Base-by-base conservation (phyloP, 495 filamentous ascomycete species). In the Viridothelium virens region DNA sequence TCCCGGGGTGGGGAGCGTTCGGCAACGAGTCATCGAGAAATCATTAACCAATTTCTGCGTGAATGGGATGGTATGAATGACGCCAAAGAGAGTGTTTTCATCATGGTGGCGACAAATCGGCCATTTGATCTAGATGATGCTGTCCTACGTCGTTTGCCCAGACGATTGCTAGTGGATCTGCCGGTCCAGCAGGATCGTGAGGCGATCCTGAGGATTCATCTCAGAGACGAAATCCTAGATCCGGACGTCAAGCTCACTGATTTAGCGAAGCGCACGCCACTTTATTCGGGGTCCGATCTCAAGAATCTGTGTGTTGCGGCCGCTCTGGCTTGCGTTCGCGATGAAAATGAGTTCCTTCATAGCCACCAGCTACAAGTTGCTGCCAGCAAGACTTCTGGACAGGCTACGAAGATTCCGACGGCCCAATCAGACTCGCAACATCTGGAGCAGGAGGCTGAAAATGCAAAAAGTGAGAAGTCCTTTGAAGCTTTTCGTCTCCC, bases 41-140 rank as follows among this genome's bases (percentile, higher is more conserved):
- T 94, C 56, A 95, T 98, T 78, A 98, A 97, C 68, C 93, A 97
- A 74, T 98, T 97, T 74, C 79, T 98, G 44, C 85, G 91, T n/a
- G 94, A 97, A 75, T 98, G 94, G 94, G 94, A 97, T 70, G 94
- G 95, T 16, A 88, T 98, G 83, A 88, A 86, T 48, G 87, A 91
- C 68, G 81, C 86, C 59, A 59, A 36, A 36, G 68, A 68, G 38
- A 88, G 88, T 6, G 91, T 92, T 2, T 97, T 98, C 76, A 95
- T 98, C 74, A 97, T 98, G 95, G 91, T 97, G 0, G 94, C 94
- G n/a, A 96, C 91, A 12, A 97, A 97, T 73, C 81, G 93, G 14
- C 93, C 93, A 0, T 96, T 96, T 66, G 92, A 97, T 71, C 84
- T 98, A 1, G 94, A 98, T 71, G 94, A 98, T 70, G 94, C 94